Percentiles rank a stretch among this genome's conserved stretches.
phyloP scores from a whole-genome alignment of 1,139 yeast genomes.

The Magnusiomyces paraingens region DNA sequence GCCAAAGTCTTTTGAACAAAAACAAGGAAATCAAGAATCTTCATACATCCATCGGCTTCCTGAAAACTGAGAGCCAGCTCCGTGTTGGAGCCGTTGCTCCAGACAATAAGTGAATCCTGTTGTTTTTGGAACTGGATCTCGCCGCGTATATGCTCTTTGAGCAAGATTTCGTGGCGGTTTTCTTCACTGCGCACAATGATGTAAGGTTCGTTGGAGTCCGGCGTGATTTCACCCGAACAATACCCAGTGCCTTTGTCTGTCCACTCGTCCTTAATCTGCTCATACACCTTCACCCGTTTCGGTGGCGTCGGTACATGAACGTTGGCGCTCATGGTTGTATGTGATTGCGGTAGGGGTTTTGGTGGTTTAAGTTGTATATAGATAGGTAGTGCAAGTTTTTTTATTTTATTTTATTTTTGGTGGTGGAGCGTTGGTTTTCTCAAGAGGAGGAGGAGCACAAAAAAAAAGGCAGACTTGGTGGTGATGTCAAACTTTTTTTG shows the following conservation, averaged over 20 bases:
- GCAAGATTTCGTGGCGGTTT: slow-evolving; percentile 50
- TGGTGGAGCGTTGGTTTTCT: too few relatives aligned
- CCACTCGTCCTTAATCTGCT: slow-evolving; percentile 80
- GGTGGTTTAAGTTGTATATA: neutral
- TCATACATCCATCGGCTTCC: slow-evolving; percentile 84
- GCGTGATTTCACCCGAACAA: slow-evolving; percentile 63
- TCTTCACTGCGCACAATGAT: slow-evolving; percentile 70
- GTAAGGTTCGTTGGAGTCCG: slow-evolving; percentile 40
- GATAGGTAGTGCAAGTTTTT: too few relatives aligned
- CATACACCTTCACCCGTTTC: slow-evolving; percentile 82
- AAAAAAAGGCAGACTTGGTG: too few relatives aligned
- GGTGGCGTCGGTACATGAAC: slow-evolving; percentile 41
- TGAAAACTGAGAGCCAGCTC: slow-evolving; percentile 91
- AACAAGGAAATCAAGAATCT: slow-evolving; percentile 72
- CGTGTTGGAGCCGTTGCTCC: slow-evolving; percentile 77
- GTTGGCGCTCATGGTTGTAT: slow-evolving; percentile 5
- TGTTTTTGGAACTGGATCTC: slow-evolving; percentile 83
- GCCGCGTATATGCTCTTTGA: slow-evolving; percentile 65
- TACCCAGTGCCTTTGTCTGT: slow-evolving; percentile 89
- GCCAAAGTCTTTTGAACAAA: slow-evolving; percentile 58
- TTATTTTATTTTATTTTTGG: too few relatives aligned
- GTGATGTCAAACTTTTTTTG: too few relatives aligned
- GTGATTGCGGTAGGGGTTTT: neutral
- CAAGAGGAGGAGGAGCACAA: too few relatives aligned
- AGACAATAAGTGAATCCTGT: slow-evolving; percentile 88